Percentiles rank a stretch among this genome's conserved stretches.
Evolutionary conservation across 176 grass and related monocot species (phyloP).

Genomic region (Oryza longistaminata): DNA sequence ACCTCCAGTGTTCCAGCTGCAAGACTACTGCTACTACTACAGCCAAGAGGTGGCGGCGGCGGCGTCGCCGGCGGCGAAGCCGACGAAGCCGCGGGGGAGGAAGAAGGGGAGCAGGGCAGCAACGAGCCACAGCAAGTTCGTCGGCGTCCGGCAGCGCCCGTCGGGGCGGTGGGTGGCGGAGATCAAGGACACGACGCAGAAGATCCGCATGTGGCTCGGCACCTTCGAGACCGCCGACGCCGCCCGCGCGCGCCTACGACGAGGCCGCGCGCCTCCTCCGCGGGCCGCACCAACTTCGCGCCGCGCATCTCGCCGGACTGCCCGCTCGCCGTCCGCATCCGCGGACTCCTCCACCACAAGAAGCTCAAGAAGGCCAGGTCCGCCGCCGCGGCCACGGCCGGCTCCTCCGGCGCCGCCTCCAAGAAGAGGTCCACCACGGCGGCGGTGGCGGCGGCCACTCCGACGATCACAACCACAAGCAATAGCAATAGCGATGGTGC

Average conservation of each 20-base stretch:
- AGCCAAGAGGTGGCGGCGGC: slow-evolving; percentile 45
- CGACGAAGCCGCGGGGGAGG: slow-evolving; percentile 56
- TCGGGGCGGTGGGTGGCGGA: slow-evolving; percentile 90
- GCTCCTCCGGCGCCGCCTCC: neutral
- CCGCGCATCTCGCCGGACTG: slow-evolving; percentile 50
- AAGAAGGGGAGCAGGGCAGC: slow-evolving; percentile 62
- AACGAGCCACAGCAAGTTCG: slow-evolving; percentile 69
- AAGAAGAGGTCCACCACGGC: neutral
- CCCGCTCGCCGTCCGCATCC: slow-evolving; percentile 73
- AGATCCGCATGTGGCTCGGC: slow-evolving; percentile 96
- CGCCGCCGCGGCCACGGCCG: slow-evolving; percentile 1
- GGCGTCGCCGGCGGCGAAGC: slow-evolving; percentile 44
- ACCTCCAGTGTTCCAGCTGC: slow-evolving; percentile 19
- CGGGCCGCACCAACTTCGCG: slow-evolving; percentile 81
- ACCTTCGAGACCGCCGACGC: slow-evolving; percentile 87
- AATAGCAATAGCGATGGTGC: slow-evolving; percentile 26
- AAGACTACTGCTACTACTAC: slow-evolving; percentile 63
- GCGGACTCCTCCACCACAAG: slow-evolving; percentile 75
- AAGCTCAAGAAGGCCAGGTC: slow-evolving; percentile 64
- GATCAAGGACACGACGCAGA: slow-evolving; percentile 96
- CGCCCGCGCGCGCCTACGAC: slow-evolving; percentile 77
- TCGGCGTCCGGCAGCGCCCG: slow-evolving; percentile 83
- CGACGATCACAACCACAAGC: neutral
- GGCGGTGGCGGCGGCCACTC: neutral
- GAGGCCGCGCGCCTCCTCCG: slow-evolving; percentile 86